These are phyloP conservation scores for Diaporthe ilicicola DNA, from an alignment of 2,329 filamentous ascomycete species.

Conservation along the genomic window DNA sequence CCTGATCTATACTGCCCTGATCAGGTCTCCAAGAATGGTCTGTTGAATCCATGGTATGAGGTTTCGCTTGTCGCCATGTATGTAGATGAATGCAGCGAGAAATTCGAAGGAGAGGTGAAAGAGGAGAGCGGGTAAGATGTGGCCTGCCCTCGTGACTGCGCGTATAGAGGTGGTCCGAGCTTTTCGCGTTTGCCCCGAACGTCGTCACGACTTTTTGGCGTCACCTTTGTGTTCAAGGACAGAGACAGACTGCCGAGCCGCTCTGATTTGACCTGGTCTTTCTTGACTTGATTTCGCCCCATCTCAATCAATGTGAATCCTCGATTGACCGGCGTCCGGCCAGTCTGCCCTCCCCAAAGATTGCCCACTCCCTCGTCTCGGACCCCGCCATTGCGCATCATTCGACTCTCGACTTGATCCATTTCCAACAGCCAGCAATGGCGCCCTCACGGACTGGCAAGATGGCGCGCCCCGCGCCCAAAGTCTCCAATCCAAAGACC, in stretches of 20 bases:
- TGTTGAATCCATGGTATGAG: too few relatives aligned
- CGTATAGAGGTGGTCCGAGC: conserved; percentile 31
- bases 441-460: conserved; percentile 27
- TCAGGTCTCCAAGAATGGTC: too few relatives aligned
- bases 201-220: conserved; percentile 29
- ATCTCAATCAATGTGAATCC: not conserved
- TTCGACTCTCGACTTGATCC: not conserved
- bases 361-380: not conserved
- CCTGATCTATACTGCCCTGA: too few relatives aligned
- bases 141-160: conserved; percentile 28
- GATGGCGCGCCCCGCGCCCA: conserved; percentile 10
- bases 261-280: not conserved
- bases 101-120: not conserved
- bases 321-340: not conserved
- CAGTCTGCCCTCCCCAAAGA: not conserved
- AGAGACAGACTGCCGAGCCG: not conserved
- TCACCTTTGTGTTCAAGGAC: not conserved
- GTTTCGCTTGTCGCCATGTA: too few relatives aligned
- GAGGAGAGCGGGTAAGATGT: not conserved
- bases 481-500: conserved; percentile 40
- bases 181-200: conserved; percentile 21
- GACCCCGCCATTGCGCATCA: conserved; percentile 6
- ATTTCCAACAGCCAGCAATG: conserved; percentile 14
- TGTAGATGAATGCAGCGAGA: not conserved
- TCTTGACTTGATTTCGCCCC: not conserved